Evolutionary conservation across 1,139 yeast species (phyloP), one percentile per base, ranked within the genome.

Genomic region (Suzukiozyma palmioleophila): DNA sequence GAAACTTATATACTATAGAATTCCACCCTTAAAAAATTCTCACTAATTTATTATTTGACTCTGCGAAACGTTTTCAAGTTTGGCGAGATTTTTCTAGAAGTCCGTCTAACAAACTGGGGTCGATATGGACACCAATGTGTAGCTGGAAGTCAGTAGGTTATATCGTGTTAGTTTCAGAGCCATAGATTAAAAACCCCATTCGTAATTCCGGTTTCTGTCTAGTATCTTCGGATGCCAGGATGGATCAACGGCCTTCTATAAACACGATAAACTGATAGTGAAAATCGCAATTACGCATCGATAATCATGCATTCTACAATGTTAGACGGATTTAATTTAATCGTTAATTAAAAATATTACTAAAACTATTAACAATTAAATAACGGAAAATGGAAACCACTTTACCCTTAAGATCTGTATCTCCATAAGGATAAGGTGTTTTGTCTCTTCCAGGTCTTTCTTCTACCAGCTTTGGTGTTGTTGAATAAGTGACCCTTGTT

Each of bases 401-500:
- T 39, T 29, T 42, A 37, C 33, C 67, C 70, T 76, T 81, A 83
- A 71, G 86, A 81, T 84, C 98, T 90, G 96, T 92, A 92, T 85
- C 98, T 88, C 97, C 98, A 92, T 77, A 92, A 79, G 62, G 95
- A 85, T 72, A 92, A 83, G 62, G 98, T 92, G 94, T 92, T 92
- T 81, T 92, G 92, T 77, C 83, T 88, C 88, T 92, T 92, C 98
- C 98, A 92, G 79, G 90, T 92, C 88, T 90, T 95, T 77, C 96
- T 87, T 80, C 97, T 90, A 72, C 94, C 97, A 63, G 96, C 89
- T 64, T 77, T 75, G 81, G 97, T 90, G 84, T 90, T 89, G 96
- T 84, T 81, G 96, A 66, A 92, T 74, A 80, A 79, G 90, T 92
- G 98, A 71, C 98, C 98, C 86, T 90, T 92, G 95, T 89, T 88